Base-by-base conservation (phyloP, 2,329 filamentous ascomycete species). In the Fulvia fulva region DNA sequence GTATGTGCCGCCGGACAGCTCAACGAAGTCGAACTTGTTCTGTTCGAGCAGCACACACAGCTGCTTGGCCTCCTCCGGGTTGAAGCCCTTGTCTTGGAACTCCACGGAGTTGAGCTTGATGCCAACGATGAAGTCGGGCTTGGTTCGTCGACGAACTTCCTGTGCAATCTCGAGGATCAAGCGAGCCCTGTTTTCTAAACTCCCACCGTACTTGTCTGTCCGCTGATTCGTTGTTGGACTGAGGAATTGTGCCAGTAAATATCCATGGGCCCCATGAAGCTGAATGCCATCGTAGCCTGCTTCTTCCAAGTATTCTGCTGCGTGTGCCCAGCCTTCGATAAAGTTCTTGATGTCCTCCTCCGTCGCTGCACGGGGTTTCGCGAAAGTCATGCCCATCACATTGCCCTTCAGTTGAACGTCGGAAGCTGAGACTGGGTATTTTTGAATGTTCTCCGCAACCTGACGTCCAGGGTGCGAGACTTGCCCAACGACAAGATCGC, bases 401-500 rank as follows among this genome's bases (percentile, higher is more conserved):
- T 72, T 63, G 5, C 72, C 73, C 61, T 76, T 70, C 21, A 81
- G 69, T 56, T 79, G 77, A 23, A 81, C 74, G 58, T 78, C 80
- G 16, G 76, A 80, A 1, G 82, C 81, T 2, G 76, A 79, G 28
- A 84, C 73, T 0, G 81, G 80, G 63, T 81, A 65, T 58, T 74
- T 70, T 59, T 83, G 77, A 41, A 84, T 74, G n/a, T 59, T 63
- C 30, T 66, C 66, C 12, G 72, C 65, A 11, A 77, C 77, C 68
- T 87, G 84, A 0, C 85, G 77, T 12, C 86, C 86, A 0, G 86
- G 83, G 68, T 88, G 86, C 58, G 77, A 81, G 59, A 88, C 76
- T 68, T 88, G 85, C 2, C 76, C 81, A 12, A 87, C 73, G n/a
- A 85, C 76, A 14, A 87, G 74, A 49, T 76, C 80, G 21, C 81